Percentiles rank a stretch among this genome's conserved stretches.
phyloP scores from a whole-genome alignment of 2,329 filamentous ascomycete species.

The Epichloe elymi region DNA sequence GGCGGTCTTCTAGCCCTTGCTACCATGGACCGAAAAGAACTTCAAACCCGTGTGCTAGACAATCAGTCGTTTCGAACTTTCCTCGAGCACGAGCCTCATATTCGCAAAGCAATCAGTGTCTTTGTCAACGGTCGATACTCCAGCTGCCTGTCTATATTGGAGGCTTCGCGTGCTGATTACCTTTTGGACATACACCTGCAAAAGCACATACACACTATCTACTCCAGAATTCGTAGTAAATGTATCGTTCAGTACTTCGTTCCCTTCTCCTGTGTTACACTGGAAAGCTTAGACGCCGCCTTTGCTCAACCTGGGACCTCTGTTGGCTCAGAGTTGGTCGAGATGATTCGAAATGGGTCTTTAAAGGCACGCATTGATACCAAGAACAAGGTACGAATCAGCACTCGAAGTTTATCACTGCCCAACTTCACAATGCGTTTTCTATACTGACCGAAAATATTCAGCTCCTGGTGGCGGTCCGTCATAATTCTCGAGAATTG shows the following conservation, averaged over 20 bases:
- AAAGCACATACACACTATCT: conserved; percentile 57
- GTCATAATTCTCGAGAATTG: conserved; percentile 49
- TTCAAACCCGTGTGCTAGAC: conserved; percentile 67
- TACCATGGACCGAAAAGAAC: conserved; percentile 66
- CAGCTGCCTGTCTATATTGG: conserved; percentile 68
- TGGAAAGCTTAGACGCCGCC: conserved; percentile 63
- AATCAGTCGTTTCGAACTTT: conserved; percentile 72
- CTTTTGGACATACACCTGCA: conserved; percentile 81
- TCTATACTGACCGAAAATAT: not conserved
- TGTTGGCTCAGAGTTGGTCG: conserved; percentile 61
- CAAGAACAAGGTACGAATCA: conserved; percentile 49
- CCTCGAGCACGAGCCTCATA: conserved; percentile 84
- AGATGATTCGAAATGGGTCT: conserved; percentile 60
- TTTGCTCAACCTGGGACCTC: conserved; percentile 53
- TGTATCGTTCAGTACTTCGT: conserved; percentile 88
- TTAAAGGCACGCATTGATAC: conserved; percentile 75
- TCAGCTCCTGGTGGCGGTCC: conserved; percentile 59
- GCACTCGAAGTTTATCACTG: not conserved
- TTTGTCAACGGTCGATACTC: conserved; percentile 89
- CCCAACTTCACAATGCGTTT: too few relatives aligned
- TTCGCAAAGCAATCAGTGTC: conserved; percentile 77
- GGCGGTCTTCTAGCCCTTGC: conserved; percentile 83
- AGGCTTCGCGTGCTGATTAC: conserved; percentile 72
- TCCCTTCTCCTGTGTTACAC: conserved; percentile 76
- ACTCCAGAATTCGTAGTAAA: conserved; percentile 67